Conservation (phyloP, 129 eudicot genomes). For the Flaveria robusta region DNA sequence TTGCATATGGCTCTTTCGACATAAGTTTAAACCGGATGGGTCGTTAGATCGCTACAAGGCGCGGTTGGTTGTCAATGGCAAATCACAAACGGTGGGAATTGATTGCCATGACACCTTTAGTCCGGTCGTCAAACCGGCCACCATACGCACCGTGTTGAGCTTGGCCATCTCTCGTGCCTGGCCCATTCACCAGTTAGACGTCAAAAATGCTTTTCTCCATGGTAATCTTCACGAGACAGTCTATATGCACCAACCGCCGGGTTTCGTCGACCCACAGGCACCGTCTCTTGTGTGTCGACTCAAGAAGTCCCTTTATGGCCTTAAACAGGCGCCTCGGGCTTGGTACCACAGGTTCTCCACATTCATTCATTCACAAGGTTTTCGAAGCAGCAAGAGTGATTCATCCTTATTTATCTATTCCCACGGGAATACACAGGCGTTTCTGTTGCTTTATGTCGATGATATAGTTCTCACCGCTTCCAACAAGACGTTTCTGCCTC, state of each 20-base stretch:
- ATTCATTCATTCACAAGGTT: background rate
- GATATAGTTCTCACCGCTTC: background rate
- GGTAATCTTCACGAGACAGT: background rate
- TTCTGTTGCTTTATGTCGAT: background rate
- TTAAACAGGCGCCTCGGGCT: background rate
- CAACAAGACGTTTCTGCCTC: background rate
- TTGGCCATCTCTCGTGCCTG: background rate
- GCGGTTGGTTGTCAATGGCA: background rate
- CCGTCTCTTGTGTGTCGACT: background rate
- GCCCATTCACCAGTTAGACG: background rate
- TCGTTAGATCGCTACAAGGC: background rate
- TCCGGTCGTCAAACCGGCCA: conserved; percentile 5
- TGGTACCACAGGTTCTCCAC: background rate
- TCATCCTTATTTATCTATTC: background rate
- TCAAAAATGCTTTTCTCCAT: background rate
- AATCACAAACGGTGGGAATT: background rate
- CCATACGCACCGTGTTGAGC: background rate
- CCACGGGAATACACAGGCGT: background rate
- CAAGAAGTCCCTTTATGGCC: background rate
- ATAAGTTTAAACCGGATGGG: background rate
- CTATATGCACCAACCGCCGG: background rate
- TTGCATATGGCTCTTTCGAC: background rate
- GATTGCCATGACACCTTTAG: conserved; percentile 2
- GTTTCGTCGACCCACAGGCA: background rate
- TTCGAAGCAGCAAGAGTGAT: background rate